phyloP scores from a whole-genome alignment of 139 green algal species.

The Volvox reticuliferus region DNA sequence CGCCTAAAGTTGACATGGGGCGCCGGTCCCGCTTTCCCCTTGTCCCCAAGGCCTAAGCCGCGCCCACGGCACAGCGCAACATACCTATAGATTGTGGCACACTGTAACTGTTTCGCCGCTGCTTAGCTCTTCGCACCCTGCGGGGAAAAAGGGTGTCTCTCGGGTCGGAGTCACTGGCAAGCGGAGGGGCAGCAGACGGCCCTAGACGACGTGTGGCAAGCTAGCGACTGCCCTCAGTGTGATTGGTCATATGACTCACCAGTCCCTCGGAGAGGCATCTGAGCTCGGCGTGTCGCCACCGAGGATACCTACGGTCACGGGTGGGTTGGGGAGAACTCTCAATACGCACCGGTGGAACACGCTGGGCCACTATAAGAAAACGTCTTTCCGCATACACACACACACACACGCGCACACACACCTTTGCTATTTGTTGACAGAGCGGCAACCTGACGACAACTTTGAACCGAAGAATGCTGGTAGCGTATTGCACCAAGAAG shows the following conservation, averaged over 20 bases:
- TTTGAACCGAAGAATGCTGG: background rate
- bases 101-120: conserved; percentile 45
- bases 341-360: background rate
- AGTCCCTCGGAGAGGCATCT: background rate
- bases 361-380: no score
- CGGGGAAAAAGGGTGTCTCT: no score
- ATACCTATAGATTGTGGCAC: conserved; percentile 15
- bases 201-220: no score
- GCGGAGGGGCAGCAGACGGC: no score
- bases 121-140: conserved; percentile 29
- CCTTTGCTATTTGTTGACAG: conserved; percentile 1
- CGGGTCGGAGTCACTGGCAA: background rate
- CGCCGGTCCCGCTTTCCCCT: no score
- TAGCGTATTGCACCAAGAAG: background rate
- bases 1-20: no score
- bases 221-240: no score
- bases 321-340: background rate
- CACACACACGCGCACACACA: background rate
- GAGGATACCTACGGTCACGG: background rate
- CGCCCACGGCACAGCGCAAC: background rate
- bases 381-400: background rate
- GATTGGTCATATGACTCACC: background rate
- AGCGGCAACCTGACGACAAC: background rate
- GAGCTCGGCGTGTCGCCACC: background rate
- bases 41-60: background rate